Evolutionary conservation across 75 land plant genomes (phyloP).

Genomic region (Ceratopteris richardii): DNA sequence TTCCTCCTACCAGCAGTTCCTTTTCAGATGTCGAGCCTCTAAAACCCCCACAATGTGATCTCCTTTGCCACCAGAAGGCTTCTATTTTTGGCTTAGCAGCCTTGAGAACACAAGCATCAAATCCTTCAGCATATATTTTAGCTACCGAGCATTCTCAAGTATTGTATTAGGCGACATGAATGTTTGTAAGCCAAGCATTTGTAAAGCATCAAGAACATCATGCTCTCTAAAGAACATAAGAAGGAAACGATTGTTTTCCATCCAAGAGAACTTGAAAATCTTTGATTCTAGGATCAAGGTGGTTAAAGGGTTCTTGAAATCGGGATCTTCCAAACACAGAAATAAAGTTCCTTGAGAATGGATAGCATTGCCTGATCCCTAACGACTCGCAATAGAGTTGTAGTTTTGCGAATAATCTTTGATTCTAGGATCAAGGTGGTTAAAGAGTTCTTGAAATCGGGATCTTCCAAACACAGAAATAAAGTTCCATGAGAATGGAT

Average conservation of each 20-base stretch:
- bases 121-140: slow-evolving; percentile 40
- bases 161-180: slow-evolving; percentile 63
- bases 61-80: no score
- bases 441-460: slow-evolving; percentile 41
- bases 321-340: slow-evolving; percentile 45
- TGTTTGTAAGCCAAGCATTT: slow-evolving; percentile 57
- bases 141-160: slow-evolving; percentile 66
- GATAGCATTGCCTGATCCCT: slow-evolving; percentile 58
- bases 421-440: slow-evolving; percentile 71
- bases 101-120: no score
- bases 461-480: slow-evolving; percentile 53
- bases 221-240: slow-evolving; percentile 44
- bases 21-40: no score
- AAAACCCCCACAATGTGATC: no score
- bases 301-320: slow-evolving; percentile 43
- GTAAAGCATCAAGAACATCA: slow-evolving; percentile 58
- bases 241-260: slow-evolving; percentile 67
- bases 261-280: slow-evolving; percentile 64
- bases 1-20: no score
- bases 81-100: no score
- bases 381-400: slow-evolving; percentile 37
- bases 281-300: slow-evolving; percentile 72
- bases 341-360: slow-evolving; percentile 65
- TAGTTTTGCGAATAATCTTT: slow-evolving; percentile 48
- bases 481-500: slow-evolving; percentile 59